A percentile compares a stretch with the other conserved stretches of the same genome.
phyloP scores from a whole-genome alignment of 2,329 filamentous ascomycete genomes.

The Cordyceps cicadae region DNA sequence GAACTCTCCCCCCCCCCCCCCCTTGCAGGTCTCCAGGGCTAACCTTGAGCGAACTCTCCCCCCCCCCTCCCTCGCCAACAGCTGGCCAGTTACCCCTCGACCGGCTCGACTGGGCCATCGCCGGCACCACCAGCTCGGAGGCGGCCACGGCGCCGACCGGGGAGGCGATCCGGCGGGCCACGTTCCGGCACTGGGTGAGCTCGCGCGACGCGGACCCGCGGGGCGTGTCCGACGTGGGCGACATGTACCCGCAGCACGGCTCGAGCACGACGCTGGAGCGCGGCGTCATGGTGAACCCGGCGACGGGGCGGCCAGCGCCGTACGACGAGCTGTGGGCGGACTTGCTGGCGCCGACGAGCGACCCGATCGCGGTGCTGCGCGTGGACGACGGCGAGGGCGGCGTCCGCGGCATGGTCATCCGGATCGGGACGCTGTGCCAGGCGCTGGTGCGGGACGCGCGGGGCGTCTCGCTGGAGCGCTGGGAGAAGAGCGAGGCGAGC shows the following conservation, averaged over 20 bases:
- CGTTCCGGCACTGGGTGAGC: slow-evolving; percentile 55
- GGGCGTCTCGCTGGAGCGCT: slow-evolving; percentile 43
- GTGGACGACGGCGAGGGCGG: slow-evolving; percentile 23
- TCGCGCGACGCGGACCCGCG: slow-evolving; percentile 35
- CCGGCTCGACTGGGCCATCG: slow-evolving; percentile 58
- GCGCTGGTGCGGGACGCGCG: slow-evolving; percentile 41
- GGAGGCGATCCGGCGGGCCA: slow-evolving; percentile 26
- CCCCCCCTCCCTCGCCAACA: background rate
- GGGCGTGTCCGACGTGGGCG: slow-evolving; percentile 43
- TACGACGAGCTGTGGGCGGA: slow-evolving; percentile 65
- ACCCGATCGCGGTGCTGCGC: slow-evolving; percentile 32
- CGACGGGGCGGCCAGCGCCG: slow-evolving; percentile 36
- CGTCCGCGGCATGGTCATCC: slow-evolving; percentile 38
- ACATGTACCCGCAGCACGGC: slow-evolving; percentile 40
- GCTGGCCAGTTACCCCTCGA: slow-evolving; percentile 12
- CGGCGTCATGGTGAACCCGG: slow-evolving; percentile 52
- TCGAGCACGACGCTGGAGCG: slow-evolving; percentile 42
- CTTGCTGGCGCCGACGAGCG: slow-evolving; percentile 22
- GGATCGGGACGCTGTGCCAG: slow-evolving; percentile 48
- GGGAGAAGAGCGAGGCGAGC: slow-evolving; percentile 32
- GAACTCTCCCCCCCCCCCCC: too few species aligned
- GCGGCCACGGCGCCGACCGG: slow-evolving; percentile 20
- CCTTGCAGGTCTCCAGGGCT: background rate
- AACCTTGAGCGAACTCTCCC: background rate
- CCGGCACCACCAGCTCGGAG: slow-evolving; percentile 41